Evolutionary conservation across 805 yeast genomes (phyloP), one percentile per base, ranked within the genome.

Genomic region (Candida montana): DNA sequence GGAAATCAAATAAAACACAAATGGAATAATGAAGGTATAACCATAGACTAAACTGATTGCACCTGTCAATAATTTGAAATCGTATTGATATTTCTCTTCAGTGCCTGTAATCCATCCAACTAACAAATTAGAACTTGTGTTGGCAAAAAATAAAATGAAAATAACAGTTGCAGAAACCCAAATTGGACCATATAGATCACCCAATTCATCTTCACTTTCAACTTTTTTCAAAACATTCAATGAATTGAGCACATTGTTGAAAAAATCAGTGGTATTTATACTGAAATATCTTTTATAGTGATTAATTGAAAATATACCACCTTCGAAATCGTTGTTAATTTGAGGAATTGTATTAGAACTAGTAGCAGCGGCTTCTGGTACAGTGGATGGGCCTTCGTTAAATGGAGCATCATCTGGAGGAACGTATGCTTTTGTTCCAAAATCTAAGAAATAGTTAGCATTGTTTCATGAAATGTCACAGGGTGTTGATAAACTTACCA

Each of bases 131-230:
- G 85, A 75, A 17, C 85, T 72, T 0, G 95, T 82, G 28, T 83
- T 75, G 34, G 89, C 74, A 44, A 88, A 79, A 63, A 89, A 89
- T 58, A 86, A 69, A 26, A 81, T 66, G 49, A 85, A 77, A 1
- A 86, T 77, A 37, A 87, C 75, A 0, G 95, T 83, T 0, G 89
- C 88, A 11, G 91, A 84, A 33, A 90, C 79, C 98, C 98, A 90
- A 16, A 88, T 67, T 7, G 95, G 83, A 1, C 96, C 96, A 59
- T 88, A 91, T 40, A 90, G 64, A 54, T 90, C 98, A 3, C 82
- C 77, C 40, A 49, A 43, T 13, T 69, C 68, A 31, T 69, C 69
- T 35, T 68, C 67, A 50, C 67, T 50, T 47, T 62, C 69, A 27
- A 60, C 67, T 7, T 53, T 55, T 15, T 53, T 54, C 31, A 71